Percentiles rank a stretch among this genome's conserved stretches.
These are phyloP conservation scores for Teunomyces barrocoloradensis DNA, from an alignment of 805 yeast species.

Conservation along the genomic window DNA sequence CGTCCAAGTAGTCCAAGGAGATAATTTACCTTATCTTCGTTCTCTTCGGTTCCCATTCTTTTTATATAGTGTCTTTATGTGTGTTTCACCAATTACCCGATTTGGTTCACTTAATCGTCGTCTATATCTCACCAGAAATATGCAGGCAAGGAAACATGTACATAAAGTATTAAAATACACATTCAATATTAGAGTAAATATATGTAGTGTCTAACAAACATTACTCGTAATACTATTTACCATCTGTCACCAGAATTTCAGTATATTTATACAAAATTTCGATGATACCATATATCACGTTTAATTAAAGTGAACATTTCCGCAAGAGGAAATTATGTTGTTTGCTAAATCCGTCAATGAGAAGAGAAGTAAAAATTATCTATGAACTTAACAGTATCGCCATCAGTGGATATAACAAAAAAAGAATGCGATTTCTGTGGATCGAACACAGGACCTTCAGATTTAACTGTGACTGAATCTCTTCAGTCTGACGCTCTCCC, in stretches of 20 bases:
- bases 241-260: not conserved
- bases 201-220: not conserved
- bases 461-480: slow-evolving; percentile 38
- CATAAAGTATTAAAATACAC: not conserved
- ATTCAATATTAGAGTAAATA: not conserved
- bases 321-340: not conserved
- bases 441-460: slow-evolving; percentile 90
- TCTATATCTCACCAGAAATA: not conserved
- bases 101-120: not conserved
- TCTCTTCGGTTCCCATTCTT: slow-evolving; percentile 4
- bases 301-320: not conserved
- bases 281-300: not conserved
- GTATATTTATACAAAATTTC: no score
- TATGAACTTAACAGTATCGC: no score
- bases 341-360: no score
- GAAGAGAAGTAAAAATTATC: no score
- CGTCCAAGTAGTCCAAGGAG: slow-evolving; percentile 1
- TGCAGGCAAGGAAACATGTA: not conserved
- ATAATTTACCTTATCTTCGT: slow-evolving; percentile 8
- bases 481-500: slow-evolving; percentile 42
- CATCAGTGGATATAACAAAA: slow-evolving; percentile 9
- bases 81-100: slow-evolving; percentile 23
- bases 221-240: not conserved
- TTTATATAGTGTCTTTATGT: not conserved
- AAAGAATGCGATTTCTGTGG: slow-evolving; percentile 70